Percentiles rank a stretch among this genome's conserved stretches.
Conservation (phyloP, 2,329 filamentous ascomycete genomes). For the Talaromyces sp. region DNA sequence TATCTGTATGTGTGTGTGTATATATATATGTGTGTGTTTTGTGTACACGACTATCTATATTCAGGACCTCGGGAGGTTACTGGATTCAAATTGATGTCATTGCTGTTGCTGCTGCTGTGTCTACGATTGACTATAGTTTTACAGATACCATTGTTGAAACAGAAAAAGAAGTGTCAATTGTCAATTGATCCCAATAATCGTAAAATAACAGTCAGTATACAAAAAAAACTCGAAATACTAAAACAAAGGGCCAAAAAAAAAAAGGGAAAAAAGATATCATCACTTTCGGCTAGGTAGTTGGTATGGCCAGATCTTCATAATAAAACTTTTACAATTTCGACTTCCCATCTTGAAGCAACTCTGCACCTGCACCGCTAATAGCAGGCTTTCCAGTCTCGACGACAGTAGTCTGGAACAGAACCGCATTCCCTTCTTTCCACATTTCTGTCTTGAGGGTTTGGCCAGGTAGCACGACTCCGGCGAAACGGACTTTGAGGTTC, state of each 20-base stretch:
- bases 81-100: no score
- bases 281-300: background rate
- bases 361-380: slow-evolving; percentile 73
- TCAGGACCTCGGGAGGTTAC: no score
- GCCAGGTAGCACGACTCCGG: slow-evolving; percentile 75
- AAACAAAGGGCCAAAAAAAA: background rate
- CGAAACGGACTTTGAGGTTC: slow-evolving; percentile 91
- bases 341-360: slow-evolving; percentile 56
- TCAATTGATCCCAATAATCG: background rate
- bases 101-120: background rate
- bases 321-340: slow-evolving; percentile 43
- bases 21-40: no score
- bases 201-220: background rate
- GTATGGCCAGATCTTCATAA: background rate
- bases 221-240: no score
- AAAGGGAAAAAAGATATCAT: background rate
- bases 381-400: slow-evolving; percentile 90
- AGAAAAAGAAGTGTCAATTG: no score
- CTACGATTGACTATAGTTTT: background rate
- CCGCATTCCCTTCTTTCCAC: slow-evolving; percentile 78
- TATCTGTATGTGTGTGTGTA: no score
- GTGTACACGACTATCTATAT: no score
- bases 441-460: slow-evolving; percentile 91
- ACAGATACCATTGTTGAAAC: background rate
- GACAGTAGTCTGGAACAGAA: slow-evolving; percentile 82